phyloP scores from a whole-genome alignment of 108 stramenopile genomes.

The Cylindrotheca fusiformis region DNA sequence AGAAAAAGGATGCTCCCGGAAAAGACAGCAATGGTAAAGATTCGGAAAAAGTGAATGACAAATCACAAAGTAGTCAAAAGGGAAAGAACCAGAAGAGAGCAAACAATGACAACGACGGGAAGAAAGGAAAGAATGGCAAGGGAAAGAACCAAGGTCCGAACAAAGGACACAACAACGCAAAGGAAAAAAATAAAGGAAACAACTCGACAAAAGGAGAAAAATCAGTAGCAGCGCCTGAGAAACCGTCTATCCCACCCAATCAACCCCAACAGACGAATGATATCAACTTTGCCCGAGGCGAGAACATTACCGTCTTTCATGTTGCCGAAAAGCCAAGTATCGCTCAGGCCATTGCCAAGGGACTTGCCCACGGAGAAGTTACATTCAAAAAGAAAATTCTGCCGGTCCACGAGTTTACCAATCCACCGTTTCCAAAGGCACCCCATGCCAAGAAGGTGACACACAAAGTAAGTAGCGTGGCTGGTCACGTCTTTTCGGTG shows the following conservation, averaged over 20 bases:
- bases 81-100: conserved; percentile 3
- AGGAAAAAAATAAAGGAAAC: conserved; percentile 1
- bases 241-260: conserved; percentile 58
- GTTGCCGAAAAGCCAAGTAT: conserved; percentile 88
- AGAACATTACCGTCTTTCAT: conserved; percentile 67
- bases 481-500: conserved; percentile 93
- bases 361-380: conserved; percentile 34
- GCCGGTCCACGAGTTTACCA: conserved; percentile 72
- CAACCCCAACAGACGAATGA: conserved; percentile 84
- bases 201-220: conserved; percentile 11
- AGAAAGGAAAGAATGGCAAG: conserved; percentile 18
- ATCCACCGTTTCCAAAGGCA: conserved; percentile 69
- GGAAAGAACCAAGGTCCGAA: conserved; percentile 17
- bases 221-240: not conserved
- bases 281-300: conserved; percentile 68
- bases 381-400: conserved; percentile 29
- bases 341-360: conserved; percentile 80
- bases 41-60: conserved; percentile 16
- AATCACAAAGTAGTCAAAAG: conserved; percentile 4
- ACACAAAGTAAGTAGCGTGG: conserved; percentile 88
- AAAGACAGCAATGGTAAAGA: conserved; percentile 27
- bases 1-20: conserved; percentile 15
- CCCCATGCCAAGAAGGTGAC: conserved; percentile 50
- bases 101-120: conserved; percentile 5
- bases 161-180: conserved; percentile 18